These are phyloP conservation scores for Tetradesmus obliquus DNA, from an alignment of 139 green algal species.

Conservation along the genomic window DNA sequence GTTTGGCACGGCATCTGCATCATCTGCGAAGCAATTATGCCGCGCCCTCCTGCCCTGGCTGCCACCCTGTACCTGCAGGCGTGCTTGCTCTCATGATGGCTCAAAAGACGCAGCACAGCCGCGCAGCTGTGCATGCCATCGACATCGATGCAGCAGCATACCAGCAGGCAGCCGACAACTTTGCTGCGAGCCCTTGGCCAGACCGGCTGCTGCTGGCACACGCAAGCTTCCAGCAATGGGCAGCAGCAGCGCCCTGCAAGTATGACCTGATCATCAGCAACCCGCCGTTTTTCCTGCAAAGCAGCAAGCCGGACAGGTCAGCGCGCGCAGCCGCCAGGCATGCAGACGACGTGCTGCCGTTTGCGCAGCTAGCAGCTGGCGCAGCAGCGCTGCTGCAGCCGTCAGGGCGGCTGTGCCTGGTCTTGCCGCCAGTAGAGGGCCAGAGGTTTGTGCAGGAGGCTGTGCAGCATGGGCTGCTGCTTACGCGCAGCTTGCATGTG, in stretches of 20 bases:
- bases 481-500: slow-evolving; percentile 48
- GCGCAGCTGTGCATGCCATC: slow-evolving; percentile 46
- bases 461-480: slow-evolving; percentile 23
- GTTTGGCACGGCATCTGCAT: too few species aligned
- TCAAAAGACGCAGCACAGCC: slow-evolving; percentile 44
- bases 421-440: slow-evolving; percentile 51
- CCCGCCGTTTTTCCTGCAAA: slow-evolving; percentile 61
- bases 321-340: slow-evolving; percentile 51
- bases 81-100: slow-evolving; percentile 64
- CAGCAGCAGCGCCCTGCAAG: not conserved
- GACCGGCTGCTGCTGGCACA: slow-evolving; percentile 40
- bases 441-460: slow-evolving; percentile 33
- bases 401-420: slow-evolving; percentile 45
- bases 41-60: too few species aligned
- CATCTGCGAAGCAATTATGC: too few species aligned
- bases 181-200: slow-evolving; percentile 44
- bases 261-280: slow-evolving; percentile 67
- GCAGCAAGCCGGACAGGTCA: slow-evolving; percentile 45
- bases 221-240: slow-evolving; percentile 53
- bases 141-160: slow-evolving; percentile 51
- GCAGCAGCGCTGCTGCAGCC: slow-evolving; percentile 51
- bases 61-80: slow-evolving; percentile 8
- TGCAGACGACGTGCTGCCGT: slow-evolving; percentile 57
- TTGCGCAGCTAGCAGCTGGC: slow-evolving; percentile 45
- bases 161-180: slow-evolving; percentile 51